These are phyloP conservation scores for Amphirosellinia nigrospora DNA, from an alignment of 495 filamentous ascomycete genomes.

Conservation along the genomic window DNA sequence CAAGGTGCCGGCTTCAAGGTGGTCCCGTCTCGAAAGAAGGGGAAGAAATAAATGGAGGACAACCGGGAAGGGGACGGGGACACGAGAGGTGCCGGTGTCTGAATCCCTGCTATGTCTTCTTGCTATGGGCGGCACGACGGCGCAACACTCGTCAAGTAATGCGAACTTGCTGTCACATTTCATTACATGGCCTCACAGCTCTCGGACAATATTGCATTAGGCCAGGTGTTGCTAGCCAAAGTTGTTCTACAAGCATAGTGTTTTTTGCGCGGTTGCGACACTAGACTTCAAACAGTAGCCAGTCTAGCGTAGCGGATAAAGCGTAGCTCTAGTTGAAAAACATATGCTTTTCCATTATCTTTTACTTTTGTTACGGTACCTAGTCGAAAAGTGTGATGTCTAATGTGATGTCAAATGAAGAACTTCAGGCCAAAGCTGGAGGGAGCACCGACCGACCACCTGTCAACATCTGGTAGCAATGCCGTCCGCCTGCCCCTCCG, in stretches of 20 bases:
- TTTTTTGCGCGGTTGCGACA: not conserved
- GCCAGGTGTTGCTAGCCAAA: not conserved
- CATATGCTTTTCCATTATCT: not conserved
- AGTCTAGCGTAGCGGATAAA: not conserved
- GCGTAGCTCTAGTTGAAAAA: not conserved
- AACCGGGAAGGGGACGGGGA: constrained; percentile 17
- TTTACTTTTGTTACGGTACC: not conserved
- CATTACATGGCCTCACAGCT: not conserved
- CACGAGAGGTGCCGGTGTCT: not conserved
- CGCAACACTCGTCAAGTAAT: not conserved
- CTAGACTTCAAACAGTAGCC: not conserved
- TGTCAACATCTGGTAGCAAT: not conserved
- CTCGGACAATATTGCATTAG: not conserved
- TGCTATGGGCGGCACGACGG: not conserved
- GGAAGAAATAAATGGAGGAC: constrained; percentile 66
- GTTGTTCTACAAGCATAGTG: not conserved
- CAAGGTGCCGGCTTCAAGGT: constrained; percentile 78
- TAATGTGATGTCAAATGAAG: no score
- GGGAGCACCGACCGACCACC: not conserved
- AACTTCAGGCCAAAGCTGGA: not conserved
- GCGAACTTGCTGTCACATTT: not conserved
- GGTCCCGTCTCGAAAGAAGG: constrained; percentile 91
- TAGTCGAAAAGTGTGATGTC: no score
- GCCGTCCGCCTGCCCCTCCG: not conserved
- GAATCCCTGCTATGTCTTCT: not conserved